Base-by-base conservation (phyloP, 352 stramenopile genomes). In the Globisporangium irregulare region DNA sequence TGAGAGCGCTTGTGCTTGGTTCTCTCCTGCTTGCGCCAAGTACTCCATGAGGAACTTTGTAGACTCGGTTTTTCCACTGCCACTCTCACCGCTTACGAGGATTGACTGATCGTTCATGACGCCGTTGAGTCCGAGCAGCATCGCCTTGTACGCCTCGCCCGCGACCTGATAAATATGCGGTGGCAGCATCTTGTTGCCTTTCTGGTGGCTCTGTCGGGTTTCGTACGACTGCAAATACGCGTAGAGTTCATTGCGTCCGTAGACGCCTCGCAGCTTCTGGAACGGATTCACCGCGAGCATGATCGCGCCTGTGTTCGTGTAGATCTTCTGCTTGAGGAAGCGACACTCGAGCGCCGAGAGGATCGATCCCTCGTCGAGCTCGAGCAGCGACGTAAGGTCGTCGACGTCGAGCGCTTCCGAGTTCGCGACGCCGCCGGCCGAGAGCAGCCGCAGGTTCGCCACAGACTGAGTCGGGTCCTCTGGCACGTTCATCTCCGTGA, bases 21-120 rank as follows among this genome's bases (percentile, higher is more conserved):
- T 90, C 38, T 80, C 90, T 60, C 86, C 85, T 15, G 82, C 88
- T 62, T 93, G 85, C 15, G 86, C 86, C 38, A 96, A 72, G 66
- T 95, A 96, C 61, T 93, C 76, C 86, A 96, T 94, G 55, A 96
- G 73, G 68, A 94, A 94, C 75, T 96, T 96, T 67, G 89, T 96
- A 32, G 83, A 92, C 71, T 96, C 87, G n/a, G 89, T 96, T 73
- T 96, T 96, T 63, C 89, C 89, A 59, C 83, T 93, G 53, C 89
- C 89, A 43, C 85, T 94, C 66, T 96, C 89, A 61, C 89, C 89
- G 60, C 84, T 93, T 50, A 96, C 87, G 62, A 96, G 77, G 54
- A 96, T 89, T n/a, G 83, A 90, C 69, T 95, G 87, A 63, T 94
- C 86, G 56, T 64, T 80, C 36, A 78, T 78, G 57, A 87, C 80